These are phyloP conservation scores for Hanseniaspora sp. DNA, from an alignment of 1,139 yeast genomes.

Conservation along the genomic window DNA sequence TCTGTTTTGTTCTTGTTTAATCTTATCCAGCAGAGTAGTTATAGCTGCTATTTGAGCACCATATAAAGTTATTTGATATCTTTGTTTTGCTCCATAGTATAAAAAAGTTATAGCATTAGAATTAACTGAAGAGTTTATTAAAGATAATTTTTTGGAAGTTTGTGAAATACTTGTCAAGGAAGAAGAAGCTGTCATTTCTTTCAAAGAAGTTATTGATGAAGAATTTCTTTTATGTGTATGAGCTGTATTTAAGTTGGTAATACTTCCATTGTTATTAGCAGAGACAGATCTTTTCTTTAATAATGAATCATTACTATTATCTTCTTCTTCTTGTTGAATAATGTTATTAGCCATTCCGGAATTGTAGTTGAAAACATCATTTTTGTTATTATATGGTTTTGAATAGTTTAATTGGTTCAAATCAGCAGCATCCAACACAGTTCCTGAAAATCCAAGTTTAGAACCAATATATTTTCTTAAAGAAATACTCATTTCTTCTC, in stretches of 20 bases:
- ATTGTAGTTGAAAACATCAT: conserved; percentile 27
- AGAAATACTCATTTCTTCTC: conserved; percentile 59
- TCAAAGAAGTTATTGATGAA: conserved; percentile 1
- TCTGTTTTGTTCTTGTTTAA: conserved; percentile 66
- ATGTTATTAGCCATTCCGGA: conserved; percentile 20
- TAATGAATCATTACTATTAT: not conserved
- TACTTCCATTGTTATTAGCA: not conserved
- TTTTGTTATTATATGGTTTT: conserved; percentile 16
- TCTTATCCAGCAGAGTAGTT: conserved; percentile 68
- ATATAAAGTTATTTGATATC: conserved; percentile 57
- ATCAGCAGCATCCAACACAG: conserved; percentile 31
- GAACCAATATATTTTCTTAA: conserved; percentile 36
- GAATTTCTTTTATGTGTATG: not conserved
- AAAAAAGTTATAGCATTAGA: conserved; percentile 38
- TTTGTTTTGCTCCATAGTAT: conserved; percentile 45
- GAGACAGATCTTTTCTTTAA: not conserved
- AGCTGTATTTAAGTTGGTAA: not conserved
- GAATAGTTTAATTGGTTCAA: not conserved
- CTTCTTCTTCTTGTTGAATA: not conserved
- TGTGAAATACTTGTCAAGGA: not conserved
- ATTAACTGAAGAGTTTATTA: conserved; percentile 21
- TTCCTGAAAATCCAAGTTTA: conserved; percentile 34
- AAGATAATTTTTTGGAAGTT: not conserved
- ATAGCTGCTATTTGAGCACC: conserved; percentile 61
- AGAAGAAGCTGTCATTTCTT: not conserved